Evolutionary conservation across 257 asterid species (phyloP), one percentile per base, ranked within the genome.

Genomic region (Przewalskia tangutica): DNA sequence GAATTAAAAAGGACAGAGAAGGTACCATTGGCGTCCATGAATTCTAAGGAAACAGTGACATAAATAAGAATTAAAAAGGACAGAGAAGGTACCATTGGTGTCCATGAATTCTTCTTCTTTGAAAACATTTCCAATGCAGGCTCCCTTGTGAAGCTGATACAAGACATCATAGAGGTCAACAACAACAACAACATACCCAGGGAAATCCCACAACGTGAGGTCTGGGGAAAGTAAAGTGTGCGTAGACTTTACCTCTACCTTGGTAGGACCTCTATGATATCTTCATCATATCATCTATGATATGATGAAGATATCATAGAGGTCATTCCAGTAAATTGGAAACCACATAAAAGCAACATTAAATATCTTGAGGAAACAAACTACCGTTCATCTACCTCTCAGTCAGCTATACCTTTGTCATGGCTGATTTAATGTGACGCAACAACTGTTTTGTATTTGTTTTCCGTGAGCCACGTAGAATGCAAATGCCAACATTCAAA

Each of bases 101-200:
- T 27, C 32, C 32, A 27, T 27, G 51, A 53, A 80, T 83, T 86
- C 89, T 82, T 87, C 93, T 84, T 78, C 84, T 81, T 87, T 88
- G 97, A 88, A 87, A 64, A 90, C 66, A 81, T 89, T 94, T 75
- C 85, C 85, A 79, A 84, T 71, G 85, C 46, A n/a, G 68, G 86
- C 79, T 80, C 92, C 97, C 77, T 82, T 85, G 82, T 89, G 89
- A 81, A 94, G 89, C 98, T 94, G 94, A 73, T 81, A 81, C 54
- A 84, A 75, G 62, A 55, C 73, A 88, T 77, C 80, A 86, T 56
- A 87, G 77, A 63, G 82, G 81, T 85, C 83, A 84, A 27, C 32
- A 27, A 27, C 32, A 27, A 27, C 32, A 27, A 27, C 32, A 27
- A 27, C 32, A 27, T 27, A 27, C 32, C 32, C 32, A 27, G 32